Conservation (phyloP, 2,329 filamentous ascomycete species). For the Ophiosphaerella korrae region DNA sequence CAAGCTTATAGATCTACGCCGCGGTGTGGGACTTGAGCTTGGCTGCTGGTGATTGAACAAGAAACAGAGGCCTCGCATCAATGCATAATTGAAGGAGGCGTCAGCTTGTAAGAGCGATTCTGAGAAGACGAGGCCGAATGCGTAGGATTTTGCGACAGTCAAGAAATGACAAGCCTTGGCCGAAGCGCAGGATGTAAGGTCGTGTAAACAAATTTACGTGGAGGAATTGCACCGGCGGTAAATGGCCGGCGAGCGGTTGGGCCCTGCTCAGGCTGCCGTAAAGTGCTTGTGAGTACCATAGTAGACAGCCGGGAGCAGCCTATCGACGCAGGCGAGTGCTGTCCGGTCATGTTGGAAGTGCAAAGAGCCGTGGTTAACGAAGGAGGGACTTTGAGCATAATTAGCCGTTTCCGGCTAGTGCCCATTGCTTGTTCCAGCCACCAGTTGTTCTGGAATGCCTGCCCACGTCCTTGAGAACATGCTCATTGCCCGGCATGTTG, state of each 20-base stretch:
- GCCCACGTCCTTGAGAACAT: not conserved
- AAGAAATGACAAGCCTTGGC: constrained; percentile 34
- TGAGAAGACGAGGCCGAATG: constrained; percentile 26
- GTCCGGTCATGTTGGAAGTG: constrained; percentile 15
- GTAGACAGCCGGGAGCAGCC: not conserved
- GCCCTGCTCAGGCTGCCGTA: not conserved
- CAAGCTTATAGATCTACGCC: constrained; percentile 26
- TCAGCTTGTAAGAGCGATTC: constrained; percentile 18
- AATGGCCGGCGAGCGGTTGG: not conserved
- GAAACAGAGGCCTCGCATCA: constrained; percentile 25
- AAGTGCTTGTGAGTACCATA: not conserved
- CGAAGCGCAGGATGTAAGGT: constrained; percentile 40
- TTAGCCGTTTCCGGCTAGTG: constrained; percentile 29
- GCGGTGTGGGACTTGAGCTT: constrained; percentile 17
- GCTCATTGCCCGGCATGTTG: not conserved
- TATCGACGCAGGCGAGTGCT: constrained; percentile 4
- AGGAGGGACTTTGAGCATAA: constrained; percentile 37
- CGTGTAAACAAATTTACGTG: constrained; percentile 9
- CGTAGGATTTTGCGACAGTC: constrained; percentile 40
- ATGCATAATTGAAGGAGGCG: constrained; percentile 26
- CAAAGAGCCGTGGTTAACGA: constrained; percentile 15
- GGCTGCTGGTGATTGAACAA: constrained; percentile 16
- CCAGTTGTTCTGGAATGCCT: constrained; percentile 9
- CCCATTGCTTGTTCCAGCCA: constrained; percentile 20
- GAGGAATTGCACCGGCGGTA: not conserved